phyloP scores from a whole-genome alignment of 2,329 filamentous ascomycete genomes.

The Aureobasidium sp. region DNA sequence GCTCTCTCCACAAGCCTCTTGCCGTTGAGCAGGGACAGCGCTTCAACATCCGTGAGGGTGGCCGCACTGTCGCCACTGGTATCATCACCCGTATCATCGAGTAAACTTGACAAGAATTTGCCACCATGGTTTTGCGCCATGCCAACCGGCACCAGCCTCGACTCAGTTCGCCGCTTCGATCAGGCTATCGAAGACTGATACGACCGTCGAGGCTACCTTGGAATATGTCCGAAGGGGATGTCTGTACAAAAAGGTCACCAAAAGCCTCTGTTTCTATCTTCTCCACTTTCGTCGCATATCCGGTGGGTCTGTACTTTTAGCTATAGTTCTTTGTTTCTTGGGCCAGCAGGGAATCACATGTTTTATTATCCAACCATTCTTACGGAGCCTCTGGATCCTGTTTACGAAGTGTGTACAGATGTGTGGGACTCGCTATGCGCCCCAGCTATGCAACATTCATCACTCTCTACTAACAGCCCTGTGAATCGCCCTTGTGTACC shows the following conservation, averaged over 20 bases:
- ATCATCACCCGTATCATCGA: conserved; percentile 32
- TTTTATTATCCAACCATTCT: conserved; percentile 1
- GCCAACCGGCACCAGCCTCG: not conserved
- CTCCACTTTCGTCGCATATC: conserved; percentile 8
- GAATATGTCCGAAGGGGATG: not conserved
- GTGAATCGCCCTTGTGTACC: too few relatives aligned
- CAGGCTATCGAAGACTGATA: not conserved
- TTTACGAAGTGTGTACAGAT: not conserved
- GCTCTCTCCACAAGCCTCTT: conserved; percentile 73
- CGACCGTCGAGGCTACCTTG: not conserved
- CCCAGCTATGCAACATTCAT: too few relatives aligned
- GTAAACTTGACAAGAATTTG: conserved; percentile 17
- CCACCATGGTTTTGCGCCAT: not conserved
- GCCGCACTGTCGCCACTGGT: conserved; percentile 46
- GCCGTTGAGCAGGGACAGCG: conserved; percentile 87
- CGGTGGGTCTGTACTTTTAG: conserved; percentile 12
- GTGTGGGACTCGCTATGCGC: too few relatives aligned
- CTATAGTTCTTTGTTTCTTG: conserved; percentile 7
- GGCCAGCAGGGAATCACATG: conserved; percentile 8
- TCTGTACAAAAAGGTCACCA: conserved; percentile 12
- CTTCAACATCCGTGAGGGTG: conserved; percentile 97
- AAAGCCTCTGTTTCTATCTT: conserved; percentile 10
- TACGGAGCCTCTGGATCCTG: not conserved
- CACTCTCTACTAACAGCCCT: too few relatives aligned
- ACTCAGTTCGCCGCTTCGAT: conserved; percentile 6